Conservation (phyloP, 306 rosid genomes). For the Cicer yamashitae region DNA sequence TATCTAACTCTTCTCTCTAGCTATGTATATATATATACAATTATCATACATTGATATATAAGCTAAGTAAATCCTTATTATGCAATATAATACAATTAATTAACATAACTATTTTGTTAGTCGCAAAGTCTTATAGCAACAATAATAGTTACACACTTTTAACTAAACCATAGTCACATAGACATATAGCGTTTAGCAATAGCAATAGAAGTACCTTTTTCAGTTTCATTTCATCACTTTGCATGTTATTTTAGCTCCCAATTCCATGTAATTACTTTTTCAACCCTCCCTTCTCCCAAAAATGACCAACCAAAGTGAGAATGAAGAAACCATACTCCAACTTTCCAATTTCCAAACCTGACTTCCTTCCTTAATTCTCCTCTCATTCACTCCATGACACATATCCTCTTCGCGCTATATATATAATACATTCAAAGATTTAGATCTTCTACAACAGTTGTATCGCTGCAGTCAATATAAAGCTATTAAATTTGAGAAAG, state of each 20-base stretch:
- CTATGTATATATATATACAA: background rate
- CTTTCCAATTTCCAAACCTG: background rate
- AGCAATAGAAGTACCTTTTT: conserved; percentile 31
- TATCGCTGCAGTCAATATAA: background rate
- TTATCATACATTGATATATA: background rate
- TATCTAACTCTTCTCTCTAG: background rate
- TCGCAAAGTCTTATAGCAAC: conserved; percentile 25
- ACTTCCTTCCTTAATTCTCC: background rate
- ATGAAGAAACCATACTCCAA: background rate
- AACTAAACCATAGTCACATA: conserved; percentile 23
- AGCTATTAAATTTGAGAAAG: background rate
- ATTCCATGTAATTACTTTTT: background rate
- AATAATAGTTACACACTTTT: conserved; percentile 42
- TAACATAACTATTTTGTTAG: background rate
- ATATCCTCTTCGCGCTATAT: background rate
- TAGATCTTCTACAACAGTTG: background rate
- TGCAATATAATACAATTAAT: conserved; percentile 9
- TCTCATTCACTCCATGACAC: background rate
- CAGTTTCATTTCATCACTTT: conserved; percentile 15
- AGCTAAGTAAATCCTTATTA: background rate
- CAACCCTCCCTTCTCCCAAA: conserved; percentile 9
- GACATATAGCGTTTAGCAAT: conserved; percentile 25
- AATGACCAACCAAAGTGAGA: background rate
- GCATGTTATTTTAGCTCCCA: conserved; percentile 36
- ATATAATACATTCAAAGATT: background rate